Conservation (phyloP, 768 basidiomycete genomes). For the Agrocybe pediades region DNA sequence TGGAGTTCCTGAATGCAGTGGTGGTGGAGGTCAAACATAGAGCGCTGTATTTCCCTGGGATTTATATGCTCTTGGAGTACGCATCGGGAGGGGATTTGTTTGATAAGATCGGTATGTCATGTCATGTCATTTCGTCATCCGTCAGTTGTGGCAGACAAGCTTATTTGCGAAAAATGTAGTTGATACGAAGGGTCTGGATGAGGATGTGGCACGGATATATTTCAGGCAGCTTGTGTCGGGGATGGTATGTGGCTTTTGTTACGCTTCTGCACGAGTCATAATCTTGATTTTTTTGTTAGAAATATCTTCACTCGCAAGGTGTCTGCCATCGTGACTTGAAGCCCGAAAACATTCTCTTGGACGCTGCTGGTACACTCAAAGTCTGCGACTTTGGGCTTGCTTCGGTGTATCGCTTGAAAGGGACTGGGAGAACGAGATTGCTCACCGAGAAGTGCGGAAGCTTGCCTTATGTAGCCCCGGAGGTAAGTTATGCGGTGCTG, state of each 20-base stretch:
- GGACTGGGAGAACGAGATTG: conserved; percentile 70
- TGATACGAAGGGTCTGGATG: conserved; percentile 85
- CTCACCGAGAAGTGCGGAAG: conserved; percentile 89
- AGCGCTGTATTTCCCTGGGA: conserved; percentile 67
- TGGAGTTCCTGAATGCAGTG: conserved; percentile 81
- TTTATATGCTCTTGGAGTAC: conserved; percentile 92
- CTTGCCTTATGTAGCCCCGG: conserved; percentile 92
- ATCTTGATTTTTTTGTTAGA: conserved; percentile 39
- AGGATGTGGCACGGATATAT: conserved; percentile 88
- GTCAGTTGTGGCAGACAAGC: too few relatives aligned
- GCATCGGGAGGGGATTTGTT: conserved; percentile 95
- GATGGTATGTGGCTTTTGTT: conserved; percentile 55
- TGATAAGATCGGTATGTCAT: conserved; percentile 89
- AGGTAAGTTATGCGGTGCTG: conserved; percentile 59
- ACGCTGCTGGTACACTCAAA: conserved; percentile 82
- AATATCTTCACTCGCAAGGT: conserved; percentile 85
- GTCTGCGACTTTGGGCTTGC: conserved; percentile 96
- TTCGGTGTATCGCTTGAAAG: conserved; percentile 85
- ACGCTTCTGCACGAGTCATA: neutral
- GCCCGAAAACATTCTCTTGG: conserved; percentile 92
- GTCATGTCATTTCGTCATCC: neutral
- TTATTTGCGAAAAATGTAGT: conserved; percentile 44
- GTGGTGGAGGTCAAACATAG: conserved; percentile 68
- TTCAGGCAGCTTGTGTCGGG: conserved; percentile 86
- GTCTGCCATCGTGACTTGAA: conserved; percentile 97